Evolutionary conservation across 192 early-diverging fungal genomes (phyloP).

Genomic region (Chytriomyces sp.): DNA sequence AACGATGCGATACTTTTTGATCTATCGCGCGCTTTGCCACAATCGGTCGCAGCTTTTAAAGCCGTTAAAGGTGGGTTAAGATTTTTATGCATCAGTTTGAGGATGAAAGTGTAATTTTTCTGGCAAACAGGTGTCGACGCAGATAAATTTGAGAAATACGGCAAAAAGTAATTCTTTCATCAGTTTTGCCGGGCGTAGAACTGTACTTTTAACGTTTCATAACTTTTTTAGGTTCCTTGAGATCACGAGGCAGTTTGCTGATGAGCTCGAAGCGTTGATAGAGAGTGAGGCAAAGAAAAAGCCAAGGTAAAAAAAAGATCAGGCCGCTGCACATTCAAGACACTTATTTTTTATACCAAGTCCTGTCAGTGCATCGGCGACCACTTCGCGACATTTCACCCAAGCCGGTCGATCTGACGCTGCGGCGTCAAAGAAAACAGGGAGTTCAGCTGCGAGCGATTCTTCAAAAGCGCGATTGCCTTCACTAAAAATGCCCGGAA

Average conservation of each 20-base stretch:
- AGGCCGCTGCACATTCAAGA: too few species aligned
- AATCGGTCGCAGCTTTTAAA: constrained; percentile 19
- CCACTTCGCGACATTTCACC: too few species aligned
- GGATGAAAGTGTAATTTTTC: neutral
- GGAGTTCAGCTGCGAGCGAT: too few species aligned
- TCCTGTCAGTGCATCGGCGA: too few species aligned
- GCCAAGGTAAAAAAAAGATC: too few species aligned
- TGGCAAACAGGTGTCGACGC: constrained; percentile 7
- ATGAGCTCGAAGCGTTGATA: constrained; percentile 17
- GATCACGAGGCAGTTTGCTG: constrained; percentile 4
- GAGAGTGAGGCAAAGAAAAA: neutral
- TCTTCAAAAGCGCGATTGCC: too few species aligned
- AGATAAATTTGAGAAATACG: constrained; percentile 5
- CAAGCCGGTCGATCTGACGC: too few species aligned
- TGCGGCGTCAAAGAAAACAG: too few species aligned
- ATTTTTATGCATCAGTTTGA: neutral
- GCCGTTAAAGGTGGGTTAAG: neutral
- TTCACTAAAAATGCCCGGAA: too few species aligned
- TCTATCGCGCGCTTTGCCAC: constrained; percentile 13
- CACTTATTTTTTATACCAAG: too few species aligned
- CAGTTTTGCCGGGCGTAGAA: too few species aligned
- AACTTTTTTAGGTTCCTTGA: constrained; percentile 5
- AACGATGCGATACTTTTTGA: constrained; percentile 21
- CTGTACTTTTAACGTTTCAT: neutral
- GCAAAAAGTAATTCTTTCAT: neutral